phyloP scores from a whole-genome alignment of 257 asterid species.

The Capsicum rhomboideum region DNA sequence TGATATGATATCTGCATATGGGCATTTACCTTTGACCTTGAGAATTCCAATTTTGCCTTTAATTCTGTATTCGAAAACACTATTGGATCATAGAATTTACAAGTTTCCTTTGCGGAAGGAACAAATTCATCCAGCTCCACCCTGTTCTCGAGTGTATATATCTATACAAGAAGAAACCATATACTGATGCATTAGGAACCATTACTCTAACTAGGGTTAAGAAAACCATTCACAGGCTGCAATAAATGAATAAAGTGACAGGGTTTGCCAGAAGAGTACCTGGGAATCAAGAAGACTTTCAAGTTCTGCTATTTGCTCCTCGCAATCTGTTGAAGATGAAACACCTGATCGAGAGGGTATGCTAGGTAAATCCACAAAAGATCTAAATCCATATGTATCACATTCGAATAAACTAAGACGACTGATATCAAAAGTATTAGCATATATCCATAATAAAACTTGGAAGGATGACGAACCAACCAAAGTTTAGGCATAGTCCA shows the following conservation, averaged over 20 bases:
- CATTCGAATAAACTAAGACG: slow-evolving; percentile 1
- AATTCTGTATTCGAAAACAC: slow-evolving; percentile 30
- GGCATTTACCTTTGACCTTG: slow-evolving; percentile 48
- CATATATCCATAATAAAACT: neutral
- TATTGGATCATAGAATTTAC: slow-evolving; percentile 48
- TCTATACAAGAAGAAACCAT: slow-evolving; percentile 30
- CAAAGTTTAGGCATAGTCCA: neutral
- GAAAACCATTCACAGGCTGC: neutral
- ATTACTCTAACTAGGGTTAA: neutral
- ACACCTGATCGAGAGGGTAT: slow-evolving; percentile 31
- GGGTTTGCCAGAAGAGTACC: slow-evolving; percentile 21
- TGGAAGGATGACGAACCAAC: neutral
- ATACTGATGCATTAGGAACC: neutral
- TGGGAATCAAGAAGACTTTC: slow-evolving; percentile 76
- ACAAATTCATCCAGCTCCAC: slow-evolving; percentile 28
- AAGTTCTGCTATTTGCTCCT: slow-evolving; percentile 50
- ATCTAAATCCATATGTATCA: neutral
- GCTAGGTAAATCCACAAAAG: neutral
- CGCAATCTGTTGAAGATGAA: slow-evolving; percentile 29
- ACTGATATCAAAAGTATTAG: neutral
- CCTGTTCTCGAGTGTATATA: slow-evolving; percentile 33
- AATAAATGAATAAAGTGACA: neutral
- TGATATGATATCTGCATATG: neutral
- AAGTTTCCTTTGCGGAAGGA: slow-evolving; percentile 31
- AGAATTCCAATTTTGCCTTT: slow-evolving; percentile 38